Percentiles rank a stretch among this genome's conserved stretches.
Evolutionary conservation across 768 basidiomycete species (phyloP).

Genomic region (Leccinellum rugosiceps): DNA sequence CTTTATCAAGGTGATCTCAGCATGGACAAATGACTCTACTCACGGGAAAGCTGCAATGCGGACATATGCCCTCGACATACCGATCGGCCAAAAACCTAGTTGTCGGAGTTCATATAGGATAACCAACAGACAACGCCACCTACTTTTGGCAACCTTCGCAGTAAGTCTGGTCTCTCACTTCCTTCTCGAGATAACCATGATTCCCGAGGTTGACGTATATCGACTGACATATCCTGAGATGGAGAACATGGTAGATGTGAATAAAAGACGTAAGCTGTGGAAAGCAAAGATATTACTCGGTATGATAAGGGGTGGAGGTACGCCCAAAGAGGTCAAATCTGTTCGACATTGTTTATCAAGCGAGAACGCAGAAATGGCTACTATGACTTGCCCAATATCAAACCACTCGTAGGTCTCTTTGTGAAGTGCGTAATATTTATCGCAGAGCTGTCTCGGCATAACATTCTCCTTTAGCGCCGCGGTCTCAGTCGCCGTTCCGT

Average conservation of each 20-base stretch:
- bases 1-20: not conserved
- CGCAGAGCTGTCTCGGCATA: slow-evolving; percentile 76
- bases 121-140: slow-evolving; percentile 13
- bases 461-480: slow-evolving; percentile 89
- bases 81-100: slow-evolving; percentile 91
- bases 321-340: slow-evolving; percentile 97
- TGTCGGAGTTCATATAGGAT: slow-evolving; percentile 8
- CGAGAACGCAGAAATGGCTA: not conserved
- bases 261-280: not conserved
- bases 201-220: slow-evolving; percentile 83
- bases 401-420: slow-evolving; percentile 97
- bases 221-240: slow-evolving; percentile 77
- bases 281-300: slow-evolving; percentile 56
- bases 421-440: slow-evolving; percentile 88
- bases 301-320: slow-evolving; percentile 87
- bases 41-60: slow-evolving; percentile 85
- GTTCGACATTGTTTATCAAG: slow-evolving; percentile 1
- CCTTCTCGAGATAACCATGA: slow-evolving; percentile 72
- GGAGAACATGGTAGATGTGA: not conserved
- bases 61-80: slow-evolving; percentile 97
- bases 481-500: slow-evolving; percentile 99
- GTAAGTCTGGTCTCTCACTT: slow-evolving; percentile 90
- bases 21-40: slow-evolving; percentile 14
- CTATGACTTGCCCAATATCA: slow-evolving; percentile 70
- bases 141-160: slow-evolving; percentile 89